Evolutionary conservation across 1,139 yeast species (phyloP).

Genomic region (Magnusiomyces paraingens): DNA sequence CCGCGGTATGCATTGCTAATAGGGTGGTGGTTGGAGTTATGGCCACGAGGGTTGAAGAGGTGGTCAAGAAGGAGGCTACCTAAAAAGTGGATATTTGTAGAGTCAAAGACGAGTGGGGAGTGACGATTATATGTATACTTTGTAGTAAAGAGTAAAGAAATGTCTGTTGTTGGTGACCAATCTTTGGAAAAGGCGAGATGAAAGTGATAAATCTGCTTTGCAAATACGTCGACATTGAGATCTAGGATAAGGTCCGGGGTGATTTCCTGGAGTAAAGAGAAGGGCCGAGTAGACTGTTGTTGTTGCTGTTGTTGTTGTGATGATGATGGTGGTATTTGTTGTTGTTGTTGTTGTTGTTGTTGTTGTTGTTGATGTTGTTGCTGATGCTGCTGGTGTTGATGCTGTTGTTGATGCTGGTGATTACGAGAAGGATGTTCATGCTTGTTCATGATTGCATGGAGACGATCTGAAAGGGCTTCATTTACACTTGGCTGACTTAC

Average conservation of each 20-base stretch:
- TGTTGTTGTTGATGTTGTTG: constrained; percentile 2
- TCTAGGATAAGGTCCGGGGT: constrained; percentile 34
- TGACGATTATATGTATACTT: constrained; percentile 40
- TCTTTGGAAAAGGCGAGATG: constrained; percentile 34
- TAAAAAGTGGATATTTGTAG: constrained; percentile 67
- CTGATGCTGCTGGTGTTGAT: no score
- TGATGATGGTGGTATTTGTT: constrained; percentile 18
- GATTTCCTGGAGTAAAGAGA: constrained; percentile 15
- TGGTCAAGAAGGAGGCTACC: constrained; percentile 69
- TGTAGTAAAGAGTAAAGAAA: constrained; percentile 47
- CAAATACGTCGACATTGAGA: constrained; percentile 27
- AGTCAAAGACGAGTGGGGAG: constrained; percentile 63
- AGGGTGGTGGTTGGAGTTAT: constrained; percentile 10
- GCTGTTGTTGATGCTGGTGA: no score
- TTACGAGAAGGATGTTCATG: constrained; percentile 15
- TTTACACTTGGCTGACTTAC: constrained; percentile 20
- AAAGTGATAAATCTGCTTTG: constrained; percentile 35
- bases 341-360: no score
- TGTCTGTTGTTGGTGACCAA: constrained; percentile 74
- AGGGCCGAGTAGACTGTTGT: constrained; percentile 6
- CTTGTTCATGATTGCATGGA: constrained; percentile 23
- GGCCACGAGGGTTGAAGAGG: constrained; percentile 38
- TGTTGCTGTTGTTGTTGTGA: no score
- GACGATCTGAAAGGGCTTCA: constrained; percentile 23
- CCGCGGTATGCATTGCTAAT: constrained; percentile 46